phyloP scores from a whole-genome alignment of 306 rosid genomes.

The Citrullus amarus region DNA sequence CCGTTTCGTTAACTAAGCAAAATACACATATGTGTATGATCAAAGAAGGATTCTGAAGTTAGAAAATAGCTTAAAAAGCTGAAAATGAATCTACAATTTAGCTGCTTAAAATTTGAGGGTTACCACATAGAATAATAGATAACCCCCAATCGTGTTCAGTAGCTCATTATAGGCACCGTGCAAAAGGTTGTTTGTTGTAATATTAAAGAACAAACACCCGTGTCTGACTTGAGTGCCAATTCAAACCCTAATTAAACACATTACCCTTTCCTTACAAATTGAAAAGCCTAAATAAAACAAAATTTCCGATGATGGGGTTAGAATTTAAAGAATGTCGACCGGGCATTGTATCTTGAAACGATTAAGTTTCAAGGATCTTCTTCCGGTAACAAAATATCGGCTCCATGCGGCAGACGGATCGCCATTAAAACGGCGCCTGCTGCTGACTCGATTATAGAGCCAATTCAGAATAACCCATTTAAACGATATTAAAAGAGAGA shows the following conservation, averaged over 20 bases:
- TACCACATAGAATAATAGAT: slow-evolving; percentile 1
- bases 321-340: not conserved
- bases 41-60: too few relatives aligned
- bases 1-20: not conserved
- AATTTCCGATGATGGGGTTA: not conserved
- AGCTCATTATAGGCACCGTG: slow-evolving; percentile 28
- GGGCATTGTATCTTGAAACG: slow-evolving; percentile 51
- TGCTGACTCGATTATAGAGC: slow-evolving; percentile 69
- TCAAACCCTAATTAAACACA: too few relatives aligned
- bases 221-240: slow-evolving; percentile 53
- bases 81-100: not conserved
- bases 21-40: too few relatives aligned
- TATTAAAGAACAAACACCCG: slow-evolving; percentile 52
- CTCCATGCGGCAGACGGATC: slow-evolving; percentile 78
- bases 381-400: slow-evolving; percentile 33
- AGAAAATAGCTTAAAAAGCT: too few relatives aligned
- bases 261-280: too few relatives aligned
- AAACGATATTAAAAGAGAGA: not conserved
- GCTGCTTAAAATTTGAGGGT: slow-evolving; percentile 42
- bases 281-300: not conserved
- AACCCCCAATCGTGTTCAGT: slow-evolving; percentile 42
- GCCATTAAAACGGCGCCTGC: slow-evolving; percentile 43
- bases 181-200: slow-evolving; percentile 61
- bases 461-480: not conserved
- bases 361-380: slow-evolving; percentile 55